A percentile compares a stretch with the other conserved stretches of the same genome.
Conservation (phyloP, 352 stramenopile genomes). For the Saprolegnia diclina region DNA sequence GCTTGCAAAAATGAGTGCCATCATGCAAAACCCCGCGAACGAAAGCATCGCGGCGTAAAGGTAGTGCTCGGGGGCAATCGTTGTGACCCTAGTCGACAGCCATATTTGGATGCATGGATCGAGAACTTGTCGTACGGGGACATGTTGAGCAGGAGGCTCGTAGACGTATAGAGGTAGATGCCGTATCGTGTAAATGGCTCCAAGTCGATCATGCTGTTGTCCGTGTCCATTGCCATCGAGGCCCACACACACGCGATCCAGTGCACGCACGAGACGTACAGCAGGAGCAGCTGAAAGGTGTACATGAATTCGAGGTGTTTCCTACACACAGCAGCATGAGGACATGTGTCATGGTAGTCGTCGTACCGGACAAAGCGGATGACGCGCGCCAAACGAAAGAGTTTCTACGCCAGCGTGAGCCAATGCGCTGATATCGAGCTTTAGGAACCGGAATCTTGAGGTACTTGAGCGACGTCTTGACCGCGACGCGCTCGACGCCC, state of each 20-base stretch:
- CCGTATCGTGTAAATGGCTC: slow-evolving; percentile 42
- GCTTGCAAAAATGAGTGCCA: slow-evolving; percentile 46
- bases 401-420: slow-evolving; percentile 36
- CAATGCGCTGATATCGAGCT: background rate
- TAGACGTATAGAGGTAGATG: slow-evolving; percentile 40
- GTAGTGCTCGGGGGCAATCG: slow-evolving; percentile 31
- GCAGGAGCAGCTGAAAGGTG: slow-evolving; percentile 42
- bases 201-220: slow-evolving; percentile 29
- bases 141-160: slow-evolving; percentile 41
- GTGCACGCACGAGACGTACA: slow-evolving; percentile 55
- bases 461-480: slow-evolving; percentile 61
- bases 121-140: background rate
- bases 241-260: slow-evolving; percentile 56
- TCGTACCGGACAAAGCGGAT: slow-evolving; percentile 62
- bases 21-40: slow-evolving; percentile 45
- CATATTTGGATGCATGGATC: too few species aligned
- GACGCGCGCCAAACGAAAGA: slow-evolving; percentile 49
- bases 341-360: background rate
- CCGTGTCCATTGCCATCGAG: slow-evolving; percentile 17
- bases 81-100: background rate
- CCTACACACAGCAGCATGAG: slow-evolving; percentile 27
- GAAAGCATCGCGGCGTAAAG: slow-evolving; percentile 40
- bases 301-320: slow-evolving; percentile 66
- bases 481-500: slow-evolving; percentile 49
- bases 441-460: slow-evolving; percentile 53